Evolutionary conservation across 164 flowering plant species (phyloP), one percentile per base, ranked within the genome.

Genomic region (Tetracentron sinense): DNA sequence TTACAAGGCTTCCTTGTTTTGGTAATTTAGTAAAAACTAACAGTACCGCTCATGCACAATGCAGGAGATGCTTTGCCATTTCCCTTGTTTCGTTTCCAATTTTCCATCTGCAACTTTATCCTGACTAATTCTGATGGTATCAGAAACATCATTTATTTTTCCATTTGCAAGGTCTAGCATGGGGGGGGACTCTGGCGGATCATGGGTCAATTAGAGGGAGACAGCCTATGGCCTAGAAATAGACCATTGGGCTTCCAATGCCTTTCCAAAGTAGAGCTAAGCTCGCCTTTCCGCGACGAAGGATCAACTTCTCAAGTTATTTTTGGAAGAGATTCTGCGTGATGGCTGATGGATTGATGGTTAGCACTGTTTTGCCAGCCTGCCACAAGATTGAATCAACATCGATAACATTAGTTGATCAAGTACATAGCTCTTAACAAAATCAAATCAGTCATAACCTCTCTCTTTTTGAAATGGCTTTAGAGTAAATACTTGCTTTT

Each of bases 281-380:
- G 75, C 87, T 86, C 48, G 96, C 97, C 73, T 86, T 94, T 28
- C 96, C 92, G n/a, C n/a, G n/a, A 1, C 90, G 84, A 70, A 94
- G 90, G 64, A 94, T 85, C 81, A 94, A 57, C 80, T 94, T 94
- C 77, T 91, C 93, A 56, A 94, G n/a, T n/a, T n/a, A 94, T 69
- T 84, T 91, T 77, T 86, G 95, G 77, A 89, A 94, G 29, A 94
- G 95, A n/a, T n/a, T 66, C 98, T 82, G 75, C 98, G 89, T 16
- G 98, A 91, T 66, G 98, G 98, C 74, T 94, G 98, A 76, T 94
- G 98, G 51, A 94, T 89, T 15, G 98, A n/a, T 94, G 6, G 97
- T 94, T 52, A 94, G 66, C 61, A 90, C 93, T 38, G 98, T 94
- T 74, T 87, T 94, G 21, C 97, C 98, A 58, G 83, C 88, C 98